phyloP scores from a whole-genome alignment of 1,139 yeast species.

The Hansenula anomala region DNA sequence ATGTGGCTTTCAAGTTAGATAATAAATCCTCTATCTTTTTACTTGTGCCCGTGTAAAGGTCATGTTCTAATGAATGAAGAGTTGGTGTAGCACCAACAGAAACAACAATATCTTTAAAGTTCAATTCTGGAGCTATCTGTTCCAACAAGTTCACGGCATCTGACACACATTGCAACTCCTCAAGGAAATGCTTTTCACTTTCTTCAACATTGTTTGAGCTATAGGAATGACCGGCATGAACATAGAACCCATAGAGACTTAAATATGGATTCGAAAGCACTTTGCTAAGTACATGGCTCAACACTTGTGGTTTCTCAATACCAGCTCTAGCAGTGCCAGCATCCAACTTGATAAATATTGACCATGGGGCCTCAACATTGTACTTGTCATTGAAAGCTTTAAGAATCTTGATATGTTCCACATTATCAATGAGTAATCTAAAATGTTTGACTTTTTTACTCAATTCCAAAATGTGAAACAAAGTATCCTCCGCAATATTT shows the following conservation, averaged over 20 bases:
- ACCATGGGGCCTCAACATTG: constrained; percentile 38
- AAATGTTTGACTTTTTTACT: constrained; percentile 37
- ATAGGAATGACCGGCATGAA: constrained; percentile 80
- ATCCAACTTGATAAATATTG: constrained; percentile 51
- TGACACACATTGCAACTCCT: constrained; percentile 54
- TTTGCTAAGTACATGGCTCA: constrained; percentile 26
- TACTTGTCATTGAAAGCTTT: constrained; percentile 28
- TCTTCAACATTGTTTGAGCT: constrained; percentile 39
- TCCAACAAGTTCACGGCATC: constrained; percentile 41
- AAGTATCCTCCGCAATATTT: constrained; percentile 44
- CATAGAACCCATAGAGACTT: constrained; percentile 63
- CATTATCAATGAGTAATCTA: constrained; percentile 58
- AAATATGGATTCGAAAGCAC: constrained; percentile 26
- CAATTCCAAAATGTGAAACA: constrained; percentile 46
- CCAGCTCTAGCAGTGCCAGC: constrained; percentile 69
- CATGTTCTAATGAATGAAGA: constrained; percentile 52
- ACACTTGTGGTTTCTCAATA: constrained; percentile 30
- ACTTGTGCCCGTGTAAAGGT: constrained; percentile 11
- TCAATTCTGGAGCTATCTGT: constrained; percentile 24
- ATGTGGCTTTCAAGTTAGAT: constrained; percentile 35
- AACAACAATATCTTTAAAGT: constrained; percentile 22
- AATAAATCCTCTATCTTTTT: constrained; percentile 24
- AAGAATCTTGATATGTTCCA: constrained; percentile 49
- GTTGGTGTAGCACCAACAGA: constrained; percentile 85
- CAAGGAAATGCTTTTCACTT: constrained; percentile 44